These are phyloP conservation scores for Skeletonema grethae DNA, from an alignment of 108 stramenopile genomes.

Conservation along the genomic window DNA sequence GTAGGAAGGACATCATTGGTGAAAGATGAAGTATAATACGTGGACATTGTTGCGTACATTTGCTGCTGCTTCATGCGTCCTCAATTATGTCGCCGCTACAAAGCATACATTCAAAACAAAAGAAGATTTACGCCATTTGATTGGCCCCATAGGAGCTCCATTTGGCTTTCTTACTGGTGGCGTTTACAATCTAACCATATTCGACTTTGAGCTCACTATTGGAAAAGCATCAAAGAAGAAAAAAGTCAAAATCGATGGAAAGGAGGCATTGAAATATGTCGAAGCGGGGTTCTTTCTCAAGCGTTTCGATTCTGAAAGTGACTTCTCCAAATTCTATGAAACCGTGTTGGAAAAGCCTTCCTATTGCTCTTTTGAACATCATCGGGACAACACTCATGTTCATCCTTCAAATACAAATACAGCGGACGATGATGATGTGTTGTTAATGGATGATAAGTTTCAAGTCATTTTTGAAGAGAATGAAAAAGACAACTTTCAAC, in stretches of 20 bases:
- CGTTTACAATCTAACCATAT: constrained; percentile 73
- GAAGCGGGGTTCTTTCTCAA: constrained; percentile 77
- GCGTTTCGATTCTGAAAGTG: constrained; percentile 70
- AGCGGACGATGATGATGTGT: constrained; percentile 52
- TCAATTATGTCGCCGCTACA: constrained; percentile 17
- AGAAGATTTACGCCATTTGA: constrained; percentile 58
- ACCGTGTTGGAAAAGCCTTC: constrained; percentile 48
- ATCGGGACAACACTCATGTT: constrained; percentile 29
- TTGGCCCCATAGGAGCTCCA: constrained; percentile 81
- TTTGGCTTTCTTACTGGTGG: constrained; percentile 92
- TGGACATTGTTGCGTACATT: not conserved
- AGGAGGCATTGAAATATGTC: constrained; percentile 37
- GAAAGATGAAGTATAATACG: constrained; percentile 4
- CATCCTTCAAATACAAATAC: constrained; percentile 42
- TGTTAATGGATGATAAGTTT: constrained; percentile 46
- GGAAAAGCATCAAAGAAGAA: constrained; percentile 16
- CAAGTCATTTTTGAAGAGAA: constrained; percentile 39
- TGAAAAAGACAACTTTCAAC: constrained; percentile 21
- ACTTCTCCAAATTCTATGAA: constrained; percentile 64
- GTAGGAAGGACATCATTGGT: not conserved
- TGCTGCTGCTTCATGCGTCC: not conserved
- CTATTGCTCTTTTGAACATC: constrained; percentile 59
- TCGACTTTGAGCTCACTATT: constrained; percentile 57
- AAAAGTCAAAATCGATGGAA: constrained; percentile 14
- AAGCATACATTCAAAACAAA: constrained; percentile 63